These are phyloP conservation scores for Scutellaria baicalensis DNA, from an alignment of 257 asterid species.

Conservation along the genomic window DNA sequence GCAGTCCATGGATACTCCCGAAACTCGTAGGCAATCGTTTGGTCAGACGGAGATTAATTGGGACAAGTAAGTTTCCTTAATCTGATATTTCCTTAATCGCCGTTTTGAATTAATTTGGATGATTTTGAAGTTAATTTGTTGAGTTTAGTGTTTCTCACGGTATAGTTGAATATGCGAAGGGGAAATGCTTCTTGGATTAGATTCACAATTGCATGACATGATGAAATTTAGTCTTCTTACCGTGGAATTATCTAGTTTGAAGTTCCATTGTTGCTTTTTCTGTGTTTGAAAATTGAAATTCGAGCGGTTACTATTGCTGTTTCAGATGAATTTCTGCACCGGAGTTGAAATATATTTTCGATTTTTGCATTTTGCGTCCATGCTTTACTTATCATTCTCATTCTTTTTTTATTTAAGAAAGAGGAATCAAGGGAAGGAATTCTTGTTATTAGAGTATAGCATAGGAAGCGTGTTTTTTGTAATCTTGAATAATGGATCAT, in stretches of 20 bases:
- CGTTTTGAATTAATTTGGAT: background rate
- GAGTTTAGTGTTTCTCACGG: background rate
- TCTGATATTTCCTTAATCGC: background rate
- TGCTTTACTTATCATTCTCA: background rate
- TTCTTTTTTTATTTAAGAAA: background rate
- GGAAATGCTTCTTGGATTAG: background rate
- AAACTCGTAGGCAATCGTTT: slow-evolving; percentile 36
- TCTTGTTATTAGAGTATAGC: background rate
- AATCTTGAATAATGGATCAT: background rate
- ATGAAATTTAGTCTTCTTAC: background rate
- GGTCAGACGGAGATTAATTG: slow-evolving; percentile 81
- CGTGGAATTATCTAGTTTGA: background rate
- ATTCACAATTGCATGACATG: background rate
- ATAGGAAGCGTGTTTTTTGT: background rate
- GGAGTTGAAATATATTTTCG: background rate
- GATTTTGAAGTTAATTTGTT: background rate
- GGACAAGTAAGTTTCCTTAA: slow-evolving; percentile 65
- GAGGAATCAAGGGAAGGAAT: background rate
- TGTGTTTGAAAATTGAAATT: background rate
- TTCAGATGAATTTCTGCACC: background rate
- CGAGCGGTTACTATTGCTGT: background rate
- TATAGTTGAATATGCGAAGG: background rate
- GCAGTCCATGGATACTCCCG: slow-evolving; percentile 52
- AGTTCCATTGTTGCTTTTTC: background rate
- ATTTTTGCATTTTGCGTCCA: background rate